Evolutionary conservation across 164 flowering plant species (phyloP).

Genomic region (Litsea cubeba): DNA sequence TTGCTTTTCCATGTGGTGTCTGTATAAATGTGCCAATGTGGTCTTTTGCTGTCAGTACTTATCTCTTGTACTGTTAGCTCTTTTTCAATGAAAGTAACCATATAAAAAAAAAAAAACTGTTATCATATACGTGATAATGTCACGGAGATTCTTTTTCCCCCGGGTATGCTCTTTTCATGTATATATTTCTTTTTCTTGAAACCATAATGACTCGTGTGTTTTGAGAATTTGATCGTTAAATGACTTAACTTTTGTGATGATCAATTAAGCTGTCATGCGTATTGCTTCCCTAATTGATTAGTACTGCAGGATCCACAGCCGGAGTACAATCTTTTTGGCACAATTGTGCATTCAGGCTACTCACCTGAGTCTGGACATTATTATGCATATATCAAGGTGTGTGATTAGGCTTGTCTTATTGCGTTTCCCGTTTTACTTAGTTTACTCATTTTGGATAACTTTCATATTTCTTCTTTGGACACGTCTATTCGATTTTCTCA

Average conservation of each 20-base stretch:
- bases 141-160: no score
- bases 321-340: slow-evolving; percentile 83
- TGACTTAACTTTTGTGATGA: no score
- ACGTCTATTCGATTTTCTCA: not conserved
- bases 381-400: slow-evolving; percentile 96
- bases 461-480: not conserved
- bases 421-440: not conserved
- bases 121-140: no score
- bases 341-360: slow-evolving; percentile 91
- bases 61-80: no score
- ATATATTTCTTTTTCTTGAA: no score
- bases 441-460: not conserved
- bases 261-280: not conserved
- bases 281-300: no score
- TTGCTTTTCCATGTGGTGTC: not conserved
- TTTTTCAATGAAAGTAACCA: no score
- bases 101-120: no score
- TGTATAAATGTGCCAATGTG: not conserved
- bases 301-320: slow-evolving; percentile 73
- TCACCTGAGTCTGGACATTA: slow-evolving; percentile 97
- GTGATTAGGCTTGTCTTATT: not conserved
- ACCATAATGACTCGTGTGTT: no score
- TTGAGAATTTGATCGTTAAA: no score
- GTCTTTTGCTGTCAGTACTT: no score
- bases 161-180: no score